Base-by-base conservation (phyloP, 345 rosid genomes). In the Nephelium lappaceum region DNA sequence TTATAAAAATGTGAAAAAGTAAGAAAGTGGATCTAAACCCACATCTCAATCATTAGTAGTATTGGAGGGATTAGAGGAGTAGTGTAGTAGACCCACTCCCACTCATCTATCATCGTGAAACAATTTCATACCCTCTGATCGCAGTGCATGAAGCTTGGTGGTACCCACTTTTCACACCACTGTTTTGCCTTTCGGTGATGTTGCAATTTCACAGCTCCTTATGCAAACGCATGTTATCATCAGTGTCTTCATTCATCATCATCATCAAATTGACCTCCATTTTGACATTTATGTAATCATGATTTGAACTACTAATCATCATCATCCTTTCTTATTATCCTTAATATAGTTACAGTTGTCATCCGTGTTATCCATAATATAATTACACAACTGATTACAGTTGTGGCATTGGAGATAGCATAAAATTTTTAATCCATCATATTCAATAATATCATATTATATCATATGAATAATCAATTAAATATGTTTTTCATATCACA, bases 151-250 rank as follows among this genome's bases (percentile, higher is more conserved):
- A 67, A 62, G 58, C 3, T 6, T 66, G 11, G 67, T 76, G 82
- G 75, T 67, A 66, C 76, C 84, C 73, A 73, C 82, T 51, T 82
- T 60, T 11, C 21, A 67, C 72, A 41, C 2, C 5, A 45, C 63
- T 62, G 55, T 36, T 69, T 63, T 71, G 25, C 69, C 77, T 74
- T 77, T 85, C 88, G 85, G 85, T 85, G 88, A 71, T 82, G 76
- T 67, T 67, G 70, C 43, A 51, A 47, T 64, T 25, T 25, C 14
- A 18, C 24, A 23, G n/a, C 53, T 21, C 25, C 53, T 47, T 39
- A 25, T 80, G 78, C 68, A 11, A 53, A 49, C 74, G 19, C 49
- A 14, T 39, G 58, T 55, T 42, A 25, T 65, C 60, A 42, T 71
- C 77, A 80, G 3, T 2, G 3, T 31, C 36, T 31, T 31, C 36